phyloP scores from a whole-genome alignment of 2,329 filamentous ascomycete genomes.

The Nigrospora oryzae region DNA sequence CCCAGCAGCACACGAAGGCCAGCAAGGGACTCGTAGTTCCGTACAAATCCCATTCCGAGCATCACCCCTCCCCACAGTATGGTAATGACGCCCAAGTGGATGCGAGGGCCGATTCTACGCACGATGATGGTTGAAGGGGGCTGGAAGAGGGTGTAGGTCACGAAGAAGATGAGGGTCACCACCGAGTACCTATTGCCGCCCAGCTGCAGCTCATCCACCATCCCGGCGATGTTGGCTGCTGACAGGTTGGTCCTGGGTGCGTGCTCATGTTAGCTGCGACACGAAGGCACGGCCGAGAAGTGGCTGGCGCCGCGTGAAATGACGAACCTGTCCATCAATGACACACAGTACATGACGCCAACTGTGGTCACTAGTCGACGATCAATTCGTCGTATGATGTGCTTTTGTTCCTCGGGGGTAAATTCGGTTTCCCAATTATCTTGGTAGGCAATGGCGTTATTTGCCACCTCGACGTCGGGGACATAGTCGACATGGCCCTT shows the following conservation, averaged over 20 bases:
- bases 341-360: conserved; percentile 64
- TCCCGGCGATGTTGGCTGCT: conserved; percentile 64
- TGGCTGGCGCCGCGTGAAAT: neutral
- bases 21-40: conserved; percentile 40
- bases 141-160: conserved; percentile 65
- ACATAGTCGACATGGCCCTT: conserved; percentile 3
- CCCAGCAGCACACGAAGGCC: conserved; percentile 52
- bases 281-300: neutral
- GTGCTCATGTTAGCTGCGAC: neutral
- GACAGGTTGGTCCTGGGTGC: conserved; percentile 53
- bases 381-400: conserved; percentile 64
- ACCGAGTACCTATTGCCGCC: conserved; percentile 42
- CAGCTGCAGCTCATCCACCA: conserved; percentile 38
- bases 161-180: conserved; percentile 65
- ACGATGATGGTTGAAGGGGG: conserved; percentile 62
- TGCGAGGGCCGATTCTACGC: conserved; percentile 55
- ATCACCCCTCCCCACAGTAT: conserved; percentile 52
- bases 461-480: conserved; percentile 1
- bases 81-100: conserved; percentile 45
- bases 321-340: conserved; percentile 58
- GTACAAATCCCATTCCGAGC: conserved; percentile 58
- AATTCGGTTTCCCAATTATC: conserved; percentile 30
- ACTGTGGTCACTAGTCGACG: conserved; percentile 52
- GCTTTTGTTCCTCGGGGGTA: conserved; percentile 52
- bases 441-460: neutral